Percentiles rank a stretch among this genome's conserved stretches.
These are phyloP conservation scores for Yamadazyma laniorum DNA, from an alignment of 805 yeast genomes.

Conservation along the genomic window DNA sequence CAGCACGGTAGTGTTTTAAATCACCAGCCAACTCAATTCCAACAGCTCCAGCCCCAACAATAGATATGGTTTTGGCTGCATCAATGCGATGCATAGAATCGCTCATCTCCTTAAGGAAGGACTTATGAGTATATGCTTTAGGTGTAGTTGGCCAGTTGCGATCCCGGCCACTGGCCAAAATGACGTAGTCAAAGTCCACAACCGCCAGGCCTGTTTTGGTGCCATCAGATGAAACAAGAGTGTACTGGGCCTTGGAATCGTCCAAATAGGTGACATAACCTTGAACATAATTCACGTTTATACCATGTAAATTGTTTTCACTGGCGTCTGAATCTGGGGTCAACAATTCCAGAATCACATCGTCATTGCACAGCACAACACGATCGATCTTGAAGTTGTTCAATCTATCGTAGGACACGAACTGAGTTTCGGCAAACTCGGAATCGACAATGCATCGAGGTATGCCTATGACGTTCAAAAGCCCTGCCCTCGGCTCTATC, in stretches of 20 bases:
- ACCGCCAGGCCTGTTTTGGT: slow-evolving; percentile 6
- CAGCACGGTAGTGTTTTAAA: slow-evolving; percentile 30
- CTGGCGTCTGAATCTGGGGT: slow-evolving; percentile 2
- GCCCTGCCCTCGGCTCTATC: slow-evolving; percentile 41
- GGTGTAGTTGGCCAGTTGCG: slow-evolving; percentile 58
- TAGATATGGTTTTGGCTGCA: slow-evolving; percentile 34
- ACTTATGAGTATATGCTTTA: slow-evolving; percentile 34
- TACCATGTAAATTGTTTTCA: slow-evolving; percentile 6
- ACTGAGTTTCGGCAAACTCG: slow-evolving; percentile 40
- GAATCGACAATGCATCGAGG: slow-evolving; percentile 39
- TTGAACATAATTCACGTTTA: slow-evolving; percentile 25
- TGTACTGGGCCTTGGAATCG: slow-evolving; percentile 25
- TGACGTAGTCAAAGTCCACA: slow-evolving; percentile 45
- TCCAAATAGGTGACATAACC: slow-evolving; percentile 31
- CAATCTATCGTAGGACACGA: slow-evolving; percentile 29
- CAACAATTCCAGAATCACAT: slow-evolving; percentile 10
- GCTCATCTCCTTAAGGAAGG: slow-evolving; percentile 44
- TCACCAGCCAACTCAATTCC: slow-evolving; percentile 45
- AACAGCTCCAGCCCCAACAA: slow-evolving; percentile 47
- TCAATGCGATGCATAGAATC: slow-evolving; percentile 29
- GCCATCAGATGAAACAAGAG: slow-evolving; percentile 14
- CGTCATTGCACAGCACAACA: slow-evolving; percentile 24
- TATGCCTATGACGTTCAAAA: slow-evolving; percentile 39
- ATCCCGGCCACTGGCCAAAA: slow-evolving; percentile 50
- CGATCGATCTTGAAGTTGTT: slow-evolving; percentile 28